A percentile compares a stretch with the other conserved stretches of the same genome.
Evolutionary conservation across 331 rosid genomes (phyloP).

Genomic region (Rhamnella rubrinervis): DNA sequence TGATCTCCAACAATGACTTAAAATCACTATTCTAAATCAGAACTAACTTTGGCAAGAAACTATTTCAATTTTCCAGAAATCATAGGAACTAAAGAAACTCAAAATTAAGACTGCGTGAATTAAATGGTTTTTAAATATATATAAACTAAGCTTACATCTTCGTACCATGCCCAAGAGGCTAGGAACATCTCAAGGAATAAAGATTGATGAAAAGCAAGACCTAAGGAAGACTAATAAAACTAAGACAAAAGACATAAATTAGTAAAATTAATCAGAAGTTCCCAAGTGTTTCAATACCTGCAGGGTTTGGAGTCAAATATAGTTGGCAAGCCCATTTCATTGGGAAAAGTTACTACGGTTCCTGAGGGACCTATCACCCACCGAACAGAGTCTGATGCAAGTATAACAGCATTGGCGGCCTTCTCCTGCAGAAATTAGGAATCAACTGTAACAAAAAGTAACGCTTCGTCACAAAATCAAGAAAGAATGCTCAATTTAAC

Average conservation of each 20-base stretch:
- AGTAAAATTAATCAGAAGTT: background rate
- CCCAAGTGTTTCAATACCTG: slow-evolving; percentile 34
- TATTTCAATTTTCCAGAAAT: background rate
- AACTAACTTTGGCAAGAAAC: background rate
- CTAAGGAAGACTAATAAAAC: no score
- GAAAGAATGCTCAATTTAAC: slow-evolving; percentile 1
- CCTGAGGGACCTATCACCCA: slow-evolving; percentile 61
- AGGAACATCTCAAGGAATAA: no score
- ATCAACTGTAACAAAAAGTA: slow-evolving; percentile 7
- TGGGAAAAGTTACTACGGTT: slow-evolving; percentile 54
- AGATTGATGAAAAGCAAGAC: no score
- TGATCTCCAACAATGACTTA: background rate
- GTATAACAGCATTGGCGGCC: slow-evolving; percentile 39
- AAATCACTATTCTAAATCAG: background rate
- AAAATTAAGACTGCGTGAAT: background rate
- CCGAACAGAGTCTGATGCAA: slow-evolving; percentile 48
- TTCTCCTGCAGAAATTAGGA: slow-evolving; percentile 44
- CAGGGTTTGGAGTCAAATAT: slow-evolving; percentile 45
- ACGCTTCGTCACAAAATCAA: slow-evolving; percentile 2
- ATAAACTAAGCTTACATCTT: no score
- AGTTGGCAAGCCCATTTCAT: slow-evolving; percentile 57
- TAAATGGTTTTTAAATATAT: no score
- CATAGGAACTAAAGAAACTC: background rate
- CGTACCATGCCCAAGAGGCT: no score
- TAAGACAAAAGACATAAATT: background rate